Conservation (phyloP, 2,329 filamentous ascomycete species). For the Penicillium sp. region DNA sequence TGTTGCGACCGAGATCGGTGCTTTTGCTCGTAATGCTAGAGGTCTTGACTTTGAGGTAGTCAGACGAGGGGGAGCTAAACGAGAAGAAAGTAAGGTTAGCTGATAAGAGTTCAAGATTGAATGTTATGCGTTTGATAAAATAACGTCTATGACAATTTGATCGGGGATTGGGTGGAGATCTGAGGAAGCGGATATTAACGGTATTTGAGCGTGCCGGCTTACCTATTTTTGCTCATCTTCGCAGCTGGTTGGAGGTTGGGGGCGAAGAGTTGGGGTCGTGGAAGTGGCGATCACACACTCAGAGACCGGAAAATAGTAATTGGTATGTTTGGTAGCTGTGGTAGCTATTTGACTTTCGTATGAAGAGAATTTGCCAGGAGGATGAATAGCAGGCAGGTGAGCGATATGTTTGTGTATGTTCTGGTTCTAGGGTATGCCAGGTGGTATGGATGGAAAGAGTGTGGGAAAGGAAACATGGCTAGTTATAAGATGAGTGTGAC, state of each 20-base stretch:
- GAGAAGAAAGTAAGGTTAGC: background rate
- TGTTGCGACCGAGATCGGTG: background rate
- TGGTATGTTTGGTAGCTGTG: background rate
- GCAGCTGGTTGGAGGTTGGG: background rate
- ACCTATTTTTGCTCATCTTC: conserved; percentile 1
- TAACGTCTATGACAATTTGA: background rate
- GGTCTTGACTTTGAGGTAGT: background rate
- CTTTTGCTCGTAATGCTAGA: background rate
- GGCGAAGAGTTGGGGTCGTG: background rate
- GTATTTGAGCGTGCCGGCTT: background rate
- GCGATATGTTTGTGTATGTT: background rate
- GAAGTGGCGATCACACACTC: background rate
- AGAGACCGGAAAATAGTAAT: background rate
- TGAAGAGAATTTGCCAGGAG: background rate
- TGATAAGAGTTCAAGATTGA: background rate
- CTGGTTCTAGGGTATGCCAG: background rate
- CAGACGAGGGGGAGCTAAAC: background rate
- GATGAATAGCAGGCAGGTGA: background rate
- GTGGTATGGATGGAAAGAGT: background rate
- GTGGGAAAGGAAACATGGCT: background rate
- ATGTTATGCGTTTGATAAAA: background rate
- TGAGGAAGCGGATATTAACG: background rate
- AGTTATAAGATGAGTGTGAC: background rate
- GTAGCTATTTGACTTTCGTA: background rate
- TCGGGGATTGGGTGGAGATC: background rate